Conservation (phyloP, 768 basidiomycete genomes). For the Tulasnella sp. region DNA sequence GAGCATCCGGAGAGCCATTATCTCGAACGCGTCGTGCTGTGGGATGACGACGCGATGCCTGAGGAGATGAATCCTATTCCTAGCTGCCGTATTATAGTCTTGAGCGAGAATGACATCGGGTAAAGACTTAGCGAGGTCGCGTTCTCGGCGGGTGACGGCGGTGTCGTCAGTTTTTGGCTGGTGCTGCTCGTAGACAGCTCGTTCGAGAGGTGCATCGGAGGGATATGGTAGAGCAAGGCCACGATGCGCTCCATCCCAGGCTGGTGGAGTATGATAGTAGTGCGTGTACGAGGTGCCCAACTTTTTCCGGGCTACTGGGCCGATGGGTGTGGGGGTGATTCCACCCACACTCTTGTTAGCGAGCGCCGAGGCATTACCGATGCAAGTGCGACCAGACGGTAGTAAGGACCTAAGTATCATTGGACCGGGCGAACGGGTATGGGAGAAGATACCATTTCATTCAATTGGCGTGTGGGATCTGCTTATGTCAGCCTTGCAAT, state of each 20-base stretch:
- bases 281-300: too few species aligned
- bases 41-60: background rate
- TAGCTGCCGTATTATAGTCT: background rate
- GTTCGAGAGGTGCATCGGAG: background rate
- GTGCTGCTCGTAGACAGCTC: background rate
- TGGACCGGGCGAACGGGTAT: too few species aligned
- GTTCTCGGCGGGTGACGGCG: background rate
- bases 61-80: background rate
- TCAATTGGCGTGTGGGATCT: too few species aligned
- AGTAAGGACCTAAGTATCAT: too few species aligned
- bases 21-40: background rate
- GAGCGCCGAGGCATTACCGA: too few species aligned
- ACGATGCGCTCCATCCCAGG: background rate
- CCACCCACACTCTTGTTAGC: too few species aligned
- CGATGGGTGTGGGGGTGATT: too few species aligned
- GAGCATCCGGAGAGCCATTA: slow-evolving; percentile 10
- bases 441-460: too few species aligned
- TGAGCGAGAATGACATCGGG: background rate
- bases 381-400: too few species aligned
- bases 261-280: background rate
- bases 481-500: too few species aligned
- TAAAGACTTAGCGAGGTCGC: background rate
- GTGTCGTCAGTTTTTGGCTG: background rate
- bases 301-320: too few species aligned
- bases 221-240: slow-evolving; percentile 11